These are phyloP conservation scores for Aspergillus sp. DNA, from an alignment of 2,329 filamentous ascomycete genomes.

Conservation along the genomic window DNA sequence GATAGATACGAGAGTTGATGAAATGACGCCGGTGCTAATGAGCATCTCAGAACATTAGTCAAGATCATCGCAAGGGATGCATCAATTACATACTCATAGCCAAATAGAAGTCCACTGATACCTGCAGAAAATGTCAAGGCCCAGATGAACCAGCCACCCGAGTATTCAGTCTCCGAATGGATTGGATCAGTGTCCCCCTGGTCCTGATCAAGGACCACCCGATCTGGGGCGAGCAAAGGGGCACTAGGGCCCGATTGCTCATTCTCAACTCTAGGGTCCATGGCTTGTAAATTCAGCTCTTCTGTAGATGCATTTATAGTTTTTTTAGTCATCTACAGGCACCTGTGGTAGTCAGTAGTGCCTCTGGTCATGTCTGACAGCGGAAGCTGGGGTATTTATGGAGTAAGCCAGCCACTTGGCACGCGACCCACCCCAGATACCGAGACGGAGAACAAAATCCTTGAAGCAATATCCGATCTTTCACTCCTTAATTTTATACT, in stretches of 20 bases:
- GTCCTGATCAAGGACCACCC: slow-evolving; percentile 7
- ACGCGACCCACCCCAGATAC: no score
- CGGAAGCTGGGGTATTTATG: no score
- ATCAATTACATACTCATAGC: slow-evolving; percentile 49
- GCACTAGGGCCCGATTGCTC: slow-evolving; percentile 19
- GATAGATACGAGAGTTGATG: slow-evolving; percentile 55
- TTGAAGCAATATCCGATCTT: no score
- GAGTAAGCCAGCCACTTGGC: no score
- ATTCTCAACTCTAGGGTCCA: slow-evolving; percentile 19
- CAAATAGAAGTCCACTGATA: slow-evolving; percentile 56
- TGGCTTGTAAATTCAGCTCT: slow-evolving; percentile 6
- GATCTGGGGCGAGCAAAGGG: slow-evolving; percentile 24
- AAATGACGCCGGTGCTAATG: slow-evolving; percentile 55
- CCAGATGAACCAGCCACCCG: slow-evolving; percentile 48
- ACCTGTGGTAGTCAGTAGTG: no score
- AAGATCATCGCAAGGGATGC: neutral
- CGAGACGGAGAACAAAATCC: no score
- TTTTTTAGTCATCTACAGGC: no score
- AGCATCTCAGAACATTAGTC: no score
- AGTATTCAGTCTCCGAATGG: slow-evolving; percentile 11
- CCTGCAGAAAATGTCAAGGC: slow-evolving; percentile 53
- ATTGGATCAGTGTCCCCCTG: slow-evolving; percentile 7
- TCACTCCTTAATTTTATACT: no score
- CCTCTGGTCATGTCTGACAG: no score
- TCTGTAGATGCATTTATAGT: no score